Percentiles rank a stretch among this genome's conserved stretches.
These are phyloP conservation scores for Neoconidiobolus thromboides DNA, from an alignment of 371 early-diverging fungal genomes.

Conservation along the genomic window DNA sequence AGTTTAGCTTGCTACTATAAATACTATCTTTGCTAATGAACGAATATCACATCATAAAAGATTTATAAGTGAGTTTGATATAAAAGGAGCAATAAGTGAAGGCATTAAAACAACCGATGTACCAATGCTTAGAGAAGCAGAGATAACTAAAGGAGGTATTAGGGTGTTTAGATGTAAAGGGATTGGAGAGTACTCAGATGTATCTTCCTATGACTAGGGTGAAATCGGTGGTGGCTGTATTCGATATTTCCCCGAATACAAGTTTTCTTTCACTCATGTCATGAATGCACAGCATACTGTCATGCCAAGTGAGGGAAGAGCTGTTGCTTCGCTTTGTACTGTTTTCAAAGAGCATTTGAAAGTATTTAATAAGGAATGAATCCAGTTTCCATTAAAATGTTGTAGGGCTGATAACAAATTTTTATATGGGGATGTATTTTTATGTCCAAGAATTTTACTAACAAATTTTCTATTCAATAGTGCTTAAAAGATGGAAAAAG, in stretches of 20 bases:
- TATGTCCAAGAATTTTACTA: no score
- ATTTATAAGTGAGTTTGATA: not conserved
- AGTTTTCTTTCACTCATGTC: constrained; percentile 30
- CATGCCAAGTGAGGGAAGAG: constrained; percentile 6
- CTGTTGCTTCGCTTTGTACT: not conserved
- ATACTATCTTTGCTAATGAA: not conserved
- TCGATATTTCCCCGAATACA: constrained; percentile 27
- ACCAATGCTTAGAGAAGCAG: constrained; percentile 9
- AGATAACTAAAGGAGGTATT: constrained; percentile 14
- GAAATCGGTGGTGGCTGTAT: constrained; percentile 35
- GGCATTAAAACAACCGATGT: constrained; percentile 2
- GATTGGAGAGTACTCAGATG: constrained; percentile 9
- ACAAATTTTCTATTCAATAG: no score
- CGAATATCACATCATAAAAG: not conserved
- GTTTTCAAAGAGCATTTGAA: no score
- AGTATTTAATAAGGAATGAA: no score
- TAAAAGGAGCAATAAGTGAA: not conserved
- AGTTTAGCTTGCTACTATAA: not conserved
- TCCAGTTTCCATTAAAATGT: no score
- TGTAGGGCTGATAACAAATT: no score
- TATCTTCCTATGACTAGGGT: constrained; percentile 23
- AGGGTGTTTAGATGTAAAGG: constrained; percentile 14
- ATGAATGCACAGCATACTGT: constrained; percentile 16
- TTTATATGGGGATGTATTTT: no score
- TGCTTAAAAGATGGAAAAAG: no score